Base-by-base conservation (phyloP, 768 basidiomycete species). In the Leccinum incarnatum region DNA sequence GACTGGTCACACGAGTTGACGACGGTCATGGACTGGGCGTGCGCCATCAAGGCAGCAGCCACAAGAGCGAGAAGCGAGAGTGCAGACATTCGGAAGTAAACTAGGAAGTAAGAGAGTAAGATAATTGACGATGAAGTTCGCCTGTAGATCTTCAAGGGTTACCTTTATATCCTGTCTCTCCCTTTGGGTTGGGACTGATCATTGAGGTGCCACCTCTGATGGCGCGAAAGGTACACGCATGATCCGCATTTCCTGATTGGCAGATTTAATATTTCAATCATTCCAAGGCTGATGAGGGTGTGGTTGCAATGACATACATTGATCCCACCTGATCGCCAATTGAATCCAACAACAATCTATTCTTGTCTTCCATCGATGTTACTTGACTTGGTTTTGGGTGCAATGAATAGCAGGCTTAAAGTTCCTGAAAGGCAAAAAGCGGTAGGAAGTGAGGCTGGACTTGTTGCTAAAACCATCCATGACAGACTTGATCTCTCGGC, bases 21-120 rank as follows among this genome's bases (percentile, higher is more conserved):
- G 34, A 71, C 62, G 12, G 50, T 66, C 49, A 71, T 40, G n/a
- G 69, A 66, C 37, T 68, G 62, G 12, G 67, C 69, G 11, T 56
- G 47, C n/a, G 58, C 53, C 10, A 61, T 42, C 1, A 10, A 21
- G 32, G 29, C 56, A 0, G 52, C n/a, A 17, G 59, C 56, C 37
- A 54, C 58, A 1, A 62, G 17, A 54, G 56, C 36, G 8, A 65
- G 45, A 54, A 56, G 56, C 37, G 65, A 62, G 54, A 58, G 55
- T 14, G 25, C 21, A 27, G 19, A 54, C 53, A 54, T 54, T 36
- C n/a, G 21, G 21, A 25, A 14, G 23, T 37, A 17, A n/a, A 42
- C 40, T 42, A 42, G 21, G 15, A 17, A 5, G 25, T 8, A 49
- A 49, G 10, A n/a, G 10, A 17, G 17, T 9, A 25, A 14, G 6